phyloP scores from a whole-genome alignment of 176 grass and related monocot species.

The Eleusine coracana region DNA sequence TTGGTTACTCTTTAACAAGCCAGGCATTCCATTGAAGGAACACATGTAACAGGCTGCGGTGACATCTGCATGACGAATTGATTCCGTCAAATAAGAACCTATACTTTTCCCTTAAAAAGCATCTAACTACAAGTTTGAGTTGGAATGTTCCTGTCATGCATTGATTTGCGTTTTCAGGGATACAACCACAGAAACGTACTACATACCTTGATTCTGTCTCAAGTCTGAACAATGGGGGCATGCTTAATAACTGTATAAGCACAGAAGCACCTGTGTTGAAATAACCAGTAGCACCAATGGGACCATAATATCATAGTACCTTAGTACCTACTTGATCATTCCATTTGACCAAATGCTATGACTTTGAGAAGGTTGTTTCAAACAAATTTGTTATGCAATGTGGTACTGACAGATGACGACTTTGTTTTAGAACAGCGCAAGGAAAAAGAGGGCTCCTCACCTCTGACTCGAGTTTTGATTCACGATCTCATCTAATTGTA shows the following conservation, averaged over 20 bases:
- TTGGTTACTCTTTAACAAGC: background rate
- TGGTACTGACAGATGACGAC: background rate
- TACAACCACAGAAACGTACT: background rate
- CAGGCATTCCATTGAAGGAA: slow-evolving; percentile 15
- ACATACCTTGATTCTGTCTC: background rate
- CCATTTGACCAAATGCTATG: slow-evolving; percentile 16
- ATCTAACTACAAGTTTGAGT: background rate
- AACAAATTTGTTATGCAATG: background rate
- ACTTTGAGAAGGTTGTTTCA: slow-evolving; percentile 5
- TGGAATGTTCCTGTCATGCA: slow-evolving; percentile 3
- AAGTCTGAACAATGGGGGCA: slow-evolving; percentile 5
- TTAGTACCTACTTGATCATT: slow-evolving; percentile 2
- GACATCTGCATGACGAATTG: background rate
- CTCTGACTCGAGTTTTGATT: background rate
- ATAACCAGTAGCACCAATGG: slow-evolving; percentile 5
- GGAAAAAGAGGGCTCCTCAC: background rate
- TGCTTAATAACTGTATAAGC: slow-evolving; percentile 3
- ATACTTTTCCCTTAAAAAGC: background rate
- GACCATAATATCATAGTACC: background rate
- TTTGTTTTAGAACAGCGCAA: background rate
- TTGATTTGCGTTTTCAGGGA: background rate
- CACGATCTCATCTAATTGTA: background rate
- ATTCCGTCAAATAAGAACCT: background rate
- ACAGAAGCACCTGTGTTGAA: background rate
- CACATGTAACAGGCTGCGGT: background rate